Base-by-base conservation (phyloP, 371 early-diverging fungal genomes). In the Batkoa obscura region DNA sequence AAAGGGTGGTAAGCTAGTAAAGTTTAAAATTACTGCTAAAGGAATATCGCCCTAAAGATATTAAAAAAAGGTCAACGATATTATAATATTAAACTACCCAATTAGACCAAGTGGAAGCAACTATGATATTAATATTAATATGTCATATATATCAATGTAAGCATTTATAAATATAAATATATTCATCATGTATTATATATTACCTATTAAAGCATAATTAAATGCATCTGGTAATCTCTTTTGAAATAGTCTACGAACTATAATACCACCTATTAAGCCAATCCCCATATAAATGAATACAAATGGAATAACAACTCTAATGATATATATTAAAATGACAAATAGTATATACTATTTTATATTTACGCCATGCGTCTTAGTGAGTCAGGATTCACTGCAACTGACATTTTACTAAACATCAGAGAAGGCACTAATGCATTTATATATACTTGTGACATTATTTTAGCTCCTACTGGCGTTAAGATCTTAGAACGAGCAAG, bases 1-100 rank as follows among this genome's bases (percentile, higher is more conserved):
- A 59, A 69, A 69, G 2, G 64, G 66, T 23, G 70, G 64, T 31
- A 58, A 62, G 33, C 63, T 62, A 12, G 64, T 58, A 0, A 69
- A 61, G 1, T 65, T 65, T 45, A 64, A 41, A 23, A 69, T 62
- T 41, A 69, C 63, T 0, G 70, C 67, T 37, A 69, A 60, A 2
- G 70, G 67, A 33, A 69, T 33, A 46, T 69, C 70, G 2, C 70
- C 70, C 68, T 60, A 50, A 23, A 23, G 23, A 35, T 2, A 43
- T 12, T 45, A 45, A 45, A 12, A 12, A 4, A 6, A 45, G 8
- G 15, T 53, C 13, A 35, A 5, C 17, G 8, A 37, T 36, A 42
- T 23, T 23, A 23, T 23, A 23, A 23, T 23, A 23, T 30, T 53
- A 37, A 53, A 23, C 23, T 45, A 45, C 45, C 53, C 53, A 53